Percentiles rank a stretch among this genome's conserved stretches.
These are phyloP conservation scores for Umbelopsis sp. DNA, from an alignment of 371 early-diverging fungal species.

Conservation along the genomic window DNA sequence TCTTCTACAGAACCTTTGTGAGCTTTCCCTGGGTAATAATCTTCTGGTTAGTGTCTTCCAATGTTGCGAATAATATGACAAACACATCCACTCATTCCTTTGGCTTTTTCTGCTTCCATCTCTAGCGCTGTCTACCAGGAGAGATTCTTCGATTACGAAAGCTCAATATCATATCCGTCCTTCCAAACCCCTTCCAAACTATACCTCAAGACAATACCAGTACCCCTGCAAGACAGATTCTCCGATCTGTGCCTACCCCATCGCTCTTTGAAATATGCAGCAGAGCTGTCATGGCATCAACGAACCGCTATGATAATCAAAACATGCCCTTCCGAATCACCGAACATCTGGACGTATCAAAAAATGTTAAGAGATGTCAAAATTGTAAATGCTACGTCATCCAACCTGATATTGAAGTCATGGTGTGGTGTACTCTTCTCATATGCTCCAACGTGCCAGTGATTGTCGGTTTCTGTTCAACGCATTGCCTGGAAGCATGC, in stretches of 20 bases:
- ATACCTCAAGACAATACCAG: slow-evolving; percentile 11
- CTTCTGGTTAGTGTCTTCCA: slow-evolving; percentile 38
- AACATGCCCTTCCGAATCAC: slow-evolving; percentile 24
- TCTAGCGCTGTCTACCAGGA: slow-evolving; percentile 38
- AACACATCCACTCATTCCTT: neutral
- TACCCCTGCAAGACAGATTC: slow-evolving; percentile 6
- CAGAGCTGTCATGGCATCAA: slow-evolving; percentile 21
- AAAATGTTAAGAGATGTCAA: slow-evolving; percentile 31
- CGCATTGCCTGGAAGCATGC: slow-evolving; percentile 22
- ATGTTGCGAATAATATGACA: neutral
- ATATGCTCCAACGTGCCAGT: slow-evolving; percentile 33
- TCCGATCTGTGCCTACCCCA: slow-evolving; percentile 23
- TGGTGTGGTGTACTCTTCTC: slow-evolving; percentile 32
- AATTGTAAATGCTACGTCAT: slow-evolving; percentile 29
- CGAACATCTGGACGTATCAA: slow-evolving; percentile 25
- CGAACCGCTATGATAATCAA: neutral
- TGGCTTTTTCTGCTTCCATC: neutral
- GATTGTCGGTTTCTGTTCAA: slow-evolving; percentile 41
- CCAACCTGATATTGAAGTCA: slow-evolving; percentile 27
- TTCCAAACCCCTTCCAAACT: slow-evolving; percentile 40
- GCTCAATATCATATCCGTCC: slow-evolving; percentile 33
- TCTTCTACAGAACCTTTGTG: slow-evolving; percentile 56
- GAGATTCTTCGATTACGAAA: slow-evolving; percentile 36
- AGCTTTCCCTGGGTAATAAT: slow-evolving; percentile 64
- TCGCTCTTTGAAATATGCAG: slow-evolving; percentile 31